Evolutionary conservation across 2,329 filamentous ascomycete genomes (phyloP).

Genomic region (Tolypocladium pustulatum): DNA sequence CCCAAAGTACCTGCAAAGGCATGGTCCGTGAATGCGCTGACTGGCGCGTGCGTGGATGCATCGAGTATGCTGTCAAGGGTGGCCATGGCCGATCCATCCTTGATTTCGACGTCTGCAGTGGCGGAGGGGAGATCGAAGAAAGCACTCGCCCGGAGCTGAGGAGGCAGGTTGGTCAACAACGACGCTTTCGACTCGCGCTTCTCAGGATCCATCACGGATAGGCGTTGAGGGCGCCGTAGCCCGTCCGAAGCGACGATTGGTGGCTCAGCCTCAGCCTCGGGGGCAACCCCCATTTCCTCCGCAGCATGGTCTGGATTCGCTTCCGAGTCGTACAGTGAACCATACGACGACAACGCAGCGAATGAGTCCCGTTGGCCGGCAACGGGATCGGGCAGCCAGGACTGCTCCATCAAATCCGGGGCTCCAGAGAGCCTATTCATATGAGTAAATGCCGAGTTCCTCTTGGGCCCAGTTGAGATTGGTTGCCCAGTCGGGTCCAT

Average conservation of each 20-base stretch:
- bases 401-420: constrained; percentile 12
- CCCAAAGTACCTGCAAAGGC: constrained; percentile 69
- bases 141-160: constrained; percentile 79
- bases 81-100: constrained; percentile 73
- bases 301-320: constrained; percentile 6
- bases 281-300: constrained; percentile 2
- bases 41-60: constrained; percentile 77
- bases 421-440: constrained; percentile 6
- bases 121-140: constrained; percentile 69
- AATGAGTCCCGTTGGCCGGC: constrained; percentile 26
- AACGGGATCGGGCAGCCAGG: constrained; percentile 37
- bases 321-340: constrained; percentile 9
- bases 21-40: constrained; percentile 86
- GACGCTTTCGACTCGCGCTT: constrained; percentile 23
- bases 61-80: constrained; percentile 89
- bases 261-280: constrained; percentile 5
- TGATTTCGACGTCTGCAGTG: constrained; percentile 42
- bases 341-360: constrained; percentile 18
- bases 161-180: constrained; percentile 43
- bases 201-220: constrained; percentile 20
- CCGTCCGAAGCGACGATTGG: constrained; percentile 9
- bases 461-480: constrained; percentile 3
- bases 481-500: constrained; percentile 13
- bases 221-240: constrained; percentile 21
- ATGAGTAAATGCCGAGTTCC: constrained; percentile 13